Evolutionary conservation across 2,329 filamentous ascomycete species (phyloP).

Genomic region (Paraconiothyrium sp.): DNA sequence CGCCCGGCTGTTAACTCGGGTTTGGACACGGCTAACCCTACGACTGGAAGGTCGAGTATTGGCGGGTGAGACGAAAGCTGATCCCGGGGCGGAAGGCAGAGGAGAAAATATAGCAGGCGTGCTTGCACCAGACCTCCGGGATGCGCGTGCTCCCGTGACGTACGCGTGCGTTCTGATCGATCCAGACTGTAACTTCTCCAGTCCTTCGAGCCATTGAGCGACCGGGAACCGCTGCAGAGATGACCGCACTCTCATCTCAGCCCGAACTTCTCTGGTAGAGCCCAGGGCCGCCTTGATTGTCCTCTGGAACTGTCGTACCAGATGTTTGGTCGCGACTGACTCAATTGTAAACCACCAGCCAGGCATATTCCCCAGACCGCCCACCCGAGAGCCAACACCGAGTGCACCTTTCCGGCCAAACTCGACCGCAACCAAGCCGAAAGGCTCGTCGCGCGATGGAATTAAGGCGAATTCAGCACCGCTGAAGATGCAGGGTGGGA

Average conservation of each 20-base stretch:
- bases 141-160: conserved; percentile 22
- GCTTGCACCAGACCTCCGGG: conserved; percentile 4
- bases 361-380: conserved; percentile 74
- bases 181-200: conserved; percentile 69
- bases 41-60: conserved; percentile 27
- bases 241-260: conserved; percentile 71
- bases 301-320: conserved; percentile 71
- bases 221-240: conserved; percentile 74
- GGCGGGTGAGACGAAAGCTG: conserved; percentile 22
- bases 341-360: conserved; percentile 77
- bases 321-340: conserved; percentile 69
- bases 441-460: conserved; percentile 74
- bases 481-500: conserved; percentile 73
- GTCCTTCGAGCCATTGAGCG: conserved; percentile 71
- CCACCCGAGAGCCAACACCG: conserved; percentile 72
- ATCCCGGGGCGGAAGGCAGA: conserved; percentile 28
- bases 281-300: conserved; percentile 70
- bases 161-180: conserved; percentile 66
- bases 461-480: conserved; percentile 75
- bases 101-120: conserved; percentile 19
- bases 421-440: conserved; percentile 74
- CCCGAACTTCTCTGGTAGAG: conserved; percentile 65
- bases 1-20: conserved; percentile 24
- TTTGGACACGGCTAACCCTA: conserved; percentile 22
- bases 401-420: conserved; percentile 74